Conservation (phyloP, 208 protist species). For the Acanthamoeba lenticulata region DNA sequence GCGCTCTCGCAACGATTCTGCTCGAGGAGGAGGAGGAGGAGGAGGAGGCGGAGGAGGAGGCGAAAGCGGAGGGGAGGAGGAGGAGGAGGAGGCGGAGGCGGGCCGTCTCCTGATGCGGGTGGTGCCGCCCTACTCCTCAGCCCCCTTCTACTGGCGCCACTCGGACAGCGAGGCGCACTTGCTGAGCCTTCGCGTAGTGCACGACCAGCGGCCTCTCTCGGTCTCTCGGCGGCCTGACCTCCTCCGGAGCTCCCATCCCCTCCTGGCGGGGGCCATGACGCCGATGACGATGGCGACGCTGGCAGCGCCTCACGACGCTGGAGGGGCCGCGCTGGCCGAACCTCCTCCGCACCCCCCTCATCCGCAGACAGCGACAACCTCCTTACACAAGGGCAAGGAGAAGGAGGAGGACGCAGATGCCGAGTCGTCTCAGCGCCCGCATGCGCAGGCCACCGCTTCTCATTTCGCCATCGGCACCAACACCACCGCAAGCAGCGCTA, state of each 20-base stretch:
- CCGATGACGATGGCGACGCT: background rate
- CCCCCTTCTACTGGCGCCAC: conserved; percentile 42
- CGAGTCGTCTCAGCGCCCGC: too few relatives aligned
- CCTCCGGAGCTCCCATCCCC: background rate
- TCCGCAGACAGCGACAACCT: background rate
- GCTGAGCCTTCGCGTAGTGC: background rate
- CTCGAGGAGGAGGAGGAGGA: too few relatives aligned
- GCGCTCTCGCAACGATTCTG: too few relatives aligned
- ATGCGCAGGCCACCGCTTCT: background rate
- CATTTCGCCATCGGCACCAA: background rate
- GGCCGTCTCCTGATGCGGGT: background rate
- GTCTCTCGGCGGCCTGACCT: background rate
- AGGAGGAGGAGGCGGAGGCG: background rate
- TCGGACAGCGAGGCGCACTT: background rate
- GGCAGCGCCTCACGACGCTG: background rate
- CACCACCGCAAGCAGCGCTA: too few relatives aligned
- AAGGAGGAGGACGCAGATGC: background rate
- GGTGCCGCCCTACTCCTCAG: background rate
- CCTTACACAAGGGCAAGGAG: background rate
- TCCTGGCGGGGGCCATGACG: too few relatives aligned
- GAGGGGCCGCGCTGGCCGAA: background rate
- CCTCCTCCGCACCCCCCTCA: background rate
- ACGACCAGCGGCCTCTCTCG: background rate
- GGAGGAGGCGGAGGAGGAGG: background rate
- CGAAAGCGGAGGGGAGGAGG: background rate